phyloP scores from a whole-genome alignment of 306 rosid species.

The Cucurbita pepo region DNA sequence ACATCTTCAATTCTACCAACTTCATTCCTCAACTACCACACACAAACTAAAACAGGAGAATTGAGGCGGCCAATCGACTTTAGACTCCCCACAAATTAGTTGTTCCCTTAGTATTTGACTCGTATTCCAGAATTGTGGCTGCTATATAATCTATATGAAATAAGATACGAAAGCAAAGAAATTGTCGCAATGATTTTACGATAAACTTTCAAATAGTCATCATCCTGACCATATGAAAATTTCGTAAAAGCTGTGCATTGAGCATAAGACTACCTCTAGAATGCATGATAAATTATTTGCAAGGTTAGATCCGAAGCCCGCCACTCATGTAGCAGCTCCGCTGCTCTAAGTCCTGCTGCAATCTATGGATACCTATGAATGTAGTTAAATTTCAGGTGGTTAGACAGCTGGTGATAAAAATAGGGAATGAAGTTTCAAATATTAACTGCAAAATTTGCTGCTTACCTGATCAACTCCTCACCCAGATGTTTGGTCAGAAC shows the following conservation, averaged over 20 bases:
- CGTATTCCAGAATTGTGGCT: not conserved
- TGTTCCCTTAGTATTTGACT: not conserved
- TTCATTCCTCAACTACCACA: not conserved
- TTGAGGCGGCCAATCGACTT: not conserved
- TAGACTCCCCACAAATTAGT: not conserved
- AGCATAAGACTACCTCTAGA: constrained; percentile 54
- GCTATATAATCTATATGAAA: not conserved
- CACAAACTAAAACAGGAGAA: not conserved
- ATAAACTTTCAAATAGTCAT: not conserved
- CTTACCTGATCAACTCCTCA: constrained; percentile 65
- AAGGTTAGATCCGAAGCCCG: constrained; percentile 91
- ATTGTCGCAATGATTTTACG: not conserved
- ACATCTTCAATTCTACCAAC: not conserved
- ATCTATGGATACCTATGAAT: constrained; percentile 56
- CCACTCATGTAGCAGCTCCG: constrained; percentile 96
- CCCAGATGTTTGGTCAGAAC: constrained; percentile 78
- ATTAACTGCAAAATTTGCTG: not conserved
- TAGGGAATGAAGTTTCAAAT: not conserved
- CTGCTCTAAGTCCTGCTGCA: constrained; percentile 99
- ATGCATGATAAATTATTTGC: constrained; percentile 89
- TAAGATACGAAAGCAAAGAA: not conserved
- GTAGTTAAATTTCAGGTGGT: constrained; percentile 1
- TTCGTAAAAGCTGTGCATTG: not conserved
- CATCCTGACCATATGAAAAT: not conserved
- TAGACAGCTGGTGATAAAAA: constrained; percentile 6